These are phyloP conservation scores for Scedosporium apiospermum DNA, from an alignment of 2,329 filamentous ascomycete species.

Conservation along the genomic window DNA sequence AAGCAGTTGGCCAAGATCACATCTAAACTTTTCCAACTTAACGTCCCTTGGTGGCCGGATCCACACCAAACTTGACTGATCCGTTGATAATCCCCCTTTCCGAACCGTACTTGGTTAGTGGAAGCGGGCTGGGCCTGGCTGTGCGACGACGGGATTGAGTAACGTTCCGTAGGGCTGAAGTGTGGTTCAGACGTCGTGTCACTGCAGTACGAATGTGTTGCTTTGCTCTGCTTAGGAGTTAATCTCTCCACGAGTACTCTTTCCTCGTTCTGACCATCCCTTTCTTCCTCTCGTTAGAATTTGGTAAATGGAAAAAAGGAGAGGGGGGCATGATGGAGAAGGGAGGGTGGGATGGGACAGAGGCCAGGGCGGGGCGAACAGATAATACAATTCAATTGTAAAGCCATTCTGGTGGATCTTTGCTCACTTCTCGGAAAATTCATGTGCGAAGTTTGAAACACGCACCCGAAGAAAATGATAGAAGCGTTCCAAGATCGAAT, in stretches of 20 bases:
- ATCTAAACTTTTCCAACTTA: too few relatives aligned
- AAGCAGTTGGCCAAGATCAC: too few relatives aligned
- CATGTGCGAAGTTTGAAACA: neutral
- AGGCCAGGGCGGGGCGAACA: neutral
- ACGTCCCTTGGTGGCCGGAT: too few relatives aligned
- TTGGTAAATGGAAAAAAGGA: neutral
- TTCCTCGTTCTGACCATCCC: neutral
- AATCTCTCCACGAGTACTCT: neutral
- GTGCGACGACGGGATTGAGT: conserved; percentile 2
- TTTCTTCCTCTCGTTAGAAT: neutral
- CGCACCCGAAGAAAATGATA: neutral
- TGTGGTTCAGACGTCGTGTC: neutral
- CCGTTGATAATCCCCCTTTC: too few relatives aligned
- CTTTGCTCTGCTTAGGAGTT: neutral
- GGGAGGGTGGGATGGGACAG: neutral
- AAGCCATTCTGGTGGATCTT: neutral
- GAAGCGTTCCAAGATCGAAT: neutral
- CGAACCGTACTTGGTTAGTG: neutral
- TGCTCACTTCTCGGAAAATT: neutral
- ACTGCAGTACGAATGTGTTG: neutral
- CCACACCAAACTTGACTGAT: too few relatives aligned
- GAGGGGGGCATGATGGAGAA: neutral
- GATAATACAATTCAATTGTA: neutral
- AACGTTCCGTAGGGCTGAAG: conserved; percentile 6
- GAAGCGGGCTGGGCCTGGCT: neutral